Base-by-base conservation (phyloP, 2,329 filamentous ascomycete species). In the Aspergillus sp. region DNA sequence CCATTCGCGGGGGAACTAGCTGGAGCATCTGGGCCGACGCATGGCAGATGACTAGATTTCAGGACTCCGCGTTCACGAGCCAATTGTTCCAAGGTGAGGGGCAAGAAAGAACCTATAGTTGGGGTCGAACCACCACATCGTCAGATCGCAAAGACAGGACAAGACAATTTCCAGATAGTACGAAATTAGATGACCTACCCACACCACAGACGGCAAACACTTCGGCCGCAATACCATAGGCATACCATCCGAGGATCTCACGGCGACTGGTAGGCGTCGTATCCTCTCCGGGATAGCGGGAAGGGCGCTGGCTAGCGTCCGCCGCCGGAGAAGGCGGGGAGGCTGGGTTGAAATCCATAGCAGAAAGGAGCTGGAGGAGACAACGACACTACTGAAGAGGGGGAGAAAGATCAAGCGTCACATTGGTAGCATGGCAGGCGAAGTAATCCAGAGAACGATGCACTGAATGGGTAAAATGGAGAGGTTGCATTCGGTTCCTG, bases 211-310 rank as follows among this genome's bases (percentile, higher is more conserved):
- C 89, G 16, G 95, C 90, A 70, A 95, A 96, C 47, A 94, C 91
- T 74, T 96, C 92, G 20, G 91, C 90, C n/a, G 92, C 92, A 74
- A 95, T 95, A 20, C 88, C 88, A 71, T 96, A 96, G 66, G 87
- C 85, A 72, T 96, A 96, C 88, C 93, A 96, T 62, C 91, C 92
- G 40, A 83, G 77, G 53, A 96, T 81, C 79, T 96, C 92, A 68
- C 87, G 90, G 58, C 73, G 74, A 67, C 87, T 93, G 8, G 92
- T 96, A 52, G 88, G 82, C 17, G 90, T 82, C n/a, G 85, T 89
- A 70, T 96, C 92, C 68, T 96, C 90, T 59, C 88, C 90, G 8
- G 79, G 78, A 71, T 95, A 96, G 50, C 82, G 79, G 52, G 82
- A 76, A 19, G 66, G 59, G 41, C 68, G 65, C 38, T 62, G 60